Percentiles rank a stretch among this genome's conserved stretches.
Evolutionary conservation across 2,329 filamentous ascomycete genomes (phyloP).

Genomic region (Colletotrichum tropicicola): DNA sequence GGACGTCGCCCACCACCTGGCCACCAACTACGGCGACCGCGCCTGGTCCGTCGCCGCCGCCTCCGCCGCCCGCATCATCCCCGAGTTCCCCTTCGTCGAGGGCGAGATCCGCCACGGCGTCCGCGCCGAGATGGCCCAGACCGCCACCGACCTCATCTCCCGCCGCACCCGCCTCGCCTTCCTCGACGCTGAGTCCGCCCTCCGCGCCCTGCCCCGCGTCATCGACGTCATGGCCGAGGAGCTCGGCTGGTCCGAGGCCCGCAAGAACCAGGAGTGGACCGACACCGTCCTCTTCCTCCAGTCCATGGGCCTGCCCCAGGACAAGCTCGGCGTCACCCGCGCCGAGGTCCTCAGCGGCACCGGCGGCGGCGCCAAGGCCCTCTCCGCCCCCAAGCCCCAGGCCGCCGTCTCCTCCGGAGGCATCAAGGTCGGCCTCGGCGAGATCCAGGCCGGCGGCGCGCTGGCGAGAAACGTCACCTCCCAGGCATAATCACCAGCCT

Average conservation of each 20-base stretch:
- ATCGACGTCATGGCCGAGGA: conserved; percentile 79
- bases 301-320: conserved; percentile 52
- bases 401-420: conserved; percentile 2
- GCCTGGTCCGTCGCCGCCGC: conserved; percentile 74
- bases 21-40: conserved; percentile 58
- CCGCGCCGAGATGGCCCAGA: conserved; percentile 77
- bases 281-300: conserved; percentile 56
- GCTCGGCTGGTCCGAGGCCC: conserved; percentile 67
- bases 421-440: conserved; percentile 18
- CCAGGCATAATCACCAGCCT: neutral
- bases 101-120: conserved; percentile 78
- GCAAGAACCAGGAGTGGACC: conserved; percentile 66
- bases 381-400: conserved; percentile 6
- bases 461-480: conserved; percentile 20
- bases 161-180: conserved; percentile 79
- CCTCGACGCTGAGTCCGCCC: conserved; percentile 75
- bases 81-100: conserved; percentile 77
- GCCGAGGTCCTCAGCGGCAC: conserved; percentile 35
- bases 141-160: conserved; percentile 75
- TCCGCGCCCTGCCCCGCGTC: conserved; percentile 73
- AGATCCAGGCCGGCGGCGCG: conserved; percentile 21
- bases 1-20: conserved; percentile 52
- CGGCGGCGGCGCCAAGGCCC: conserved; percentile 10
- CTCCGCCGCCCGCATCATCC: conserved; percentile 64
- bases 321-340: conserved; percentile 37